Evolutionary conservation across 1,284 basidiomycete species (phyloP).

Genomic region (Pholiota adiposa): DNA sequence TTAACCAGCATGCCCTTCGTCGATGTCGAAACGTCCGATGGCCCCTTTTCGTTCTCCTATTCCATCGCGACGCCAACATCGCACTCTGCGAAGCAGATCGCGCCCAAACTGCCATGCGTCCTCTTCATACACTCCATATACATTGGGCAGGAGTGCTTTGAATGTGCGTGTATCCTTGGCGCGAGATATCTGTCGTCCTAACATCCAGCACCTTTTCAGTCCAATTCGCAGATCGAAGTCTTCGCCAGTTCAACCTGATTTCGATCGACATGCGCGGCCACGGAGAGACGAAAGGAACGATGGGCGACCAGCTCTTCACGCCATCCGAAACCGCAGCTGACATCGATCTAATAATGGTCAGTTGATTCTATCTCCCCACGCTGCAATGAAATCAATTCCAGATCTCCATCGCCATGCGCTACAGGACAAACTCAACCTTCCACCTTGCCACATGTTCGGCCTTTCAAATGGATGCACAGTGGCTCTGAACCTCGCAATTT

Average conservation of each 20-base stretch:
- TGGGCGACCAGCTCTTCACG: conserved; percentile 29
- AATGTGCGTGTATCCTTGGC: conserved; percentile 33
- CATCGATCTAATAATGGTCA: conserved; percentile 35
- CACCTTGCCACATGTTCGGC: conserved; percentile 42
- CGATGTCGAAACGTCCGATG: conserved; percentile 32
- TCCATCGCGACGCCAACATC: conserved; percentile 40
- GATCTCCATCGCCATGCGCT: background rate
- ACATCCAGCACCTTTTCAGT: conserved; percentile 21
- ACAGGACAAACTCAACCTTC: conserved; percentile 38
- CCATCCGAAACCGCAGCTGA: conserved; percentile 36
- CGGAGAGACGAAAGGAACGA: conserved; percentile 35
- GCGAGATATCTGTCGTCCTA: background rate
- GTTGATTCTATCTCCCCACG: conserved; percentile 5
- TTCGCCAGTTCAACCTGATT: conserved; percentile 41
- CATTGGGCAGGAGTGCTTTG: conserved; percentile 35
- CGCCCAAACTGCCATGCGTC: conserved; percentile 37
- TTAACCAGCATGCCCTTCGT: conserved; percentile 36
- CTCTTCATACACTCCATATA: conserved; percentile 42
- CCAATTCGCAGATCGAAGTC: conserved; percentile 37
- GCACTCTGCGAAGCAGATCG: conserved; percentile 32
- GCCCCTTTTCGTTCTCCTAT: conserved; percentile 37
- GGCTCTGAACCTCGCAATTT: conserved; percentile 38
- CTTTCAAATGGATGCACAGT: conserved; percentile 40
- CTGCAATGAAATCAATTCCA: background rate
- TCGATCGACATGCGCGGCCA: conserved; percentile 35